A percentile compares a stretch with the other conserved stretches of the same genome.
Conservation (phyloP, 1,139 yeast species). For the Geotrichum australiense region DNA sequence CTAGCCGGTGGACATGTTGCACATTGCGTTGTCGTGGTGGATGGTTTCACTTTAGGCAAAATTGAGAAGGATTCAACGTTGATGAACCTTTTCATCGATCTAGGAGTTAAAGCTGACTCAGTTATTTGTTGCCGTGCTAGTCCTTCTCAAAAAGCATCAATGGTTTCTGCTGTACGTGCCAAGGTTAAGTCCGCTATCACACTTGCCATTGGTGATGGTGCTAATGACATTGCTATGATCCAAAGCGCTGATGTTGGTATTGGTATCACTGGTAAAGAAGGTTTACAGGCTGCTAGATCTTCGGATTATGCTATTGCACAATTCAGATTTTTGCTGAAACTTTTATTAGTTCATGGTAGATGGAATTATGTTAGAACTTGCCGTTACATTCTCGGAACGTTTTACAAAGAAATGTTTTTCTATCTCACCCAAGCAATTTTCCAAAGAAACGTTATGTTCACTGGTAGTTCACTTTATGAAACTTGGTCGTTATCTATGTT, state of each 20-base stretch:
- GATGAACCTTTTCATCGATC: conserved; percentile 68
- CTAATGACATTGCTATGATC: conserved; percentile 98
- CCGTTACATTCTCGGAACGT: conserved; percentile 87
- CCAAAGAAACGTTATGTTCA: conserved; percentile 80
- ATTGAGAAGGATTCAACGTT: conserved; percentile 68
- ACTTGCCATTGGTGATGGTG: conserved; percentile 98
- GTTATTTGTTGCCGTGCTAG: conserved; percentile 95
- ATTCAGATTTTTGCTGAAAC: conserved; percentile 72
- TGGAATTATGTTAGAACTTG: conserved; percentile 90
- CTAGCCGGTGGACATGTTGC: conserved; percentile 69
- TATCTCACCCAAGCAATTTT: conserved; percentile 82
- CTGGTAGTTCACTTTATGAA: conserved; percentile 90
- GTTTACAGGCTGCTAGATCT: conserved; percentile 91
- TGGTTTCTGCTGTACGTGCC: conserved; percentile 72
- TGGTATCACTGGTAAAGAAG: conserved; percentile 96
- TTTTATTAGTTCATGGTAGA: conserved; percentile 88
- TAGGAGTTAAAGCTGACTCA: conserved; percentile 82
- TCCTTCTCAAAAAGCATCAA: conserved; percentile 89
- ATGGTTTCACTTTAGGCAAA: conserved; percentile 72
- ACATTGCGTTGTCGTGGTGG: conserved; percentile 88
- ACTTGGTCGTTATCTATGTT: conserved; percentile 97
- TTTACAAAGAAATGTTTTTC: conserved; percentile 86
- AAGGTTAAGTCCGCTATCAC: conserved; percentile 66
- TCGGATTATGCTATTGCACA: conserved; percentile 96
- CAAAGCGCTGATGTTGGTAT: conserved; percentile 97